Conservation (phyloP, 164 flowering plant genomes). For the Umbilicus rupestris region DNA sequence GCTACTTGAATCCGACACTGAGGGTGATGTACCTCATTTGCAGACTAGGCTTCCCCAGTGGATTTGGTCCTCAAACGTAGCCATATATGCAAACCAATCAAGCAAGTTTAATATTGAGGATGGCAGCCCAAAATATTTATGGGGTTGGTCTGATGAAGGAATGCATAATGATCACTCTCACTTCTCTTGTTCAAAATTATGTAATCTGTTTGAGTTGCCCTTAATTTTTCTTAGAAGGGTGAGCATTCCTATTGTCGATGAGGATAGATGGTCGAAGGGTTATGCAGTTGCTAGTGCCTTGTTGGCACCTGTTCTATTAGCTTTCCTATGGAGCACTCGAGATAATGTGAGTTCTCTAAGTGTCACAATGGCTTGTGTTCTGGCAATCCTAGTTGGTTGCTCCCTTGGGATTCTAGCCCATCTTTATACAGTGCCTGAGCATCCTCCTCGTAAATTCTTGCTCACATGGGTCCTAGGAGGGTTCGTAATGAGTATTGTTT, state of each 20-base stretch:
- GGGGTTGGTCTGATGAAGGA: constrained; percentile 84
- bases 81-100: constrained; percentile 46
- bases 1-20: constrained; percentile 25
- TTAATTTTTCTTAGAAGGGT: constrained; percentile 61
- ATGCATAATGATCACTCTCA: constrained; percentile 14
- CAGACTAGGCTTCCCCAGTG: constrained; percentile 55
- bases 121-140: constrained; percentile 29
- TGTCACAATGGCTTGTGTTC: constrained; percentile 21
- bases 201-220: constrained; percentile 52
- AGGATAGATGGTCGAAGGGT: constrained; percentile 63
- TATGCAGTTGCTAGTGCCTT: constrained; percentile 76
- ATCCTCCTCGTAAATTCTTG: constrained; percentile 56
- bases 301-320: constrained; percentile 66
- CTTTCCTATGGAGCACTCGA: constrained; percentile 55
- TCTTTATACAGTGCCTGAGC: constrained; percentile 38
- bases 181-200: constrained; percentile 37
- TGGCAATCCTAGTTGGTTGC: constrained; percentile 42
- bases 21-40: constrained; percentile 32
- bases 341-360: constrained; percentile 27
- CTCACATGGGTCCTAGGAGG: constrained; percentile 88
- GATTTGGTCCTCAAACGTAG: constrained; percentile 93
- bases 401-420: constrained; percentile 53
- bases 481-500: constrained; percentile 80
- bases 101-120: constrained; percentile 24
- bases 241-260: constrained; percentile 81